Evolutionary conservation across 31 red algal genomes (phyloP), one percentile per base, ranked within the genome.

Genomic region (Odonthalia washingtoniensis): DNA sequence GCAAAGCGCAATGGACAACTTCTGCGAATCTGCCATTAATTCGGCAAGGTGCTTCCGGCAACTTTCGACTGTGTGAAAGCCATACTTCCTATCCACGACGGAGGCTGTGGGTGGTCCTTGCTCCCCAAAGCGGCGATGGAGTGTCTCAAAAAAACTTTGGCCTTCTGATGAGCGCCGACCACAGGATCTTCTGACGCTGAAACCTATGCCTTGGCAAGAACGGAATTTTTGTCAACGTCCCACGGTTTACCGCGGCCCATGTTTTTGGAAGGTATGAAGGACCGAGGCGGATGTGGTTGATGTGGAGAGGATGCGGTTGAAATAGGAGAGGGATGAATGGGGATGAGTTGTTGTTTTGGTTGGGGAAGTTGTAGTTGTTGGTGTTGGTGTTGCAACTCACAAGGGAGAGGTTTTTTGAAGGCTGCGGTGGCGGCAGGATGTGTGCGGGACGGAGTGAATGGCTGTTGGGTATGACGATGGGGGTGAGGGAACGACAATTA

Each of bases 21-120:
- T 75, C 34, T 86, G 83, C 4, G 14, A 14, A 26, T 86, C 83
- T 21, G 69, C 83, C 35, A 40, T 75, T 27, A 86, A 38, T 9
- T 75, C 70, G 34, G 45, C 24, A 42, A 86, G 34, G 24, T 75
- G 34, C 34, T 75, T 38, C 4, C 70, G 68, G 5, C 5, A 5
- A 46, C 83, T 86, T 41, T 26, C 83, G 6, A 65, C 5, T 9
- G 69, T 32, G 3, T 14, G n/a, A n/a, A 33, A 4, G 30, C 14
- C 83, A 5, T 86, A 86, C 43, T 26, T 74, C 4, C 65, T 70
- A 33, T 74, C 28, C 34, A 70, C 66, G 28, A 9, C 34, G 28
- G 66, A 9, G 66, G 14, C 9, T 70, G 16, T 34, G 12, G 9
- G 9, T 6, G 31, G 66, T 21, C 9, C n/a, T 6, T 70, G 9